phyloP scores from a whole-genome alignment of 1,284 basidiomycete genomes.

The Tylopilus sp. region DNA sequence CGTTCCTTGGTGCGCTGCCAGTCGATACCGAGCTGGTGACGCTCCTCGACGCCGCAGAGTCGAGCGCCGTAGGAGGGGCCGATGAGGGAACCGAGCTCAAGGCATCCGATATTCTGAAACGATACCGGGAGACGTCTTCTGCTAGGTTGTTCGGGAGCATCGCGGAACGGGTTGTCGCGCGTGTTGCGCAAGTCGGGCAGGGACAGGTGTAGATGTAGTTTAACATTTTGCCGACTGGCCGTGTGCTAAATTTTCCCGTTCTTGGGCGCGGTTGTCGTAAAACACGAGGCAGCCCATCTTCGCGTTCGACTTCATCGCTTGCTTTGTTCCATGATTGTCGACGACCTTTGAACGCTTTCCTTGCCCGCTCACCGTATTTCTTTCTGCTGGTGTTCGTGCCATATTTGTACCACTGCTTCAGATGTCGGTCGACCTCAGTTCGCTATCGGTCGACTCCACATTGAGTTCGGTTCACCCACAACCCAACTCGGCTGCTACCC shows the following conservation, averaged over 20 bases:
- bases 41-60: constrained; percentile 71
- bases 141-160: constrained; percentile 57
- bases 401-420: constrained; percentile 2
- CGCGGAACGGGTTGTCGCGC: constrained; percentile 37
- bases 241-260: background rate
- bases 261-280: constrained; percentile 25
- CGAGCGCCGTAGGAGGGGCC: constrained; percentile 15
- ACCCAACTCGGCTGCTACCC: constrained; percentile 12
- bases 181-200: constrained; percentile 4
- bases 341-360: constrained; percentile 28
- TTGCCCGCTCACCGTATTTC: constrained; percentile 9
- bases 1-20: constrained; percentile 86
- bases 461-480: constrained; percentile 9
- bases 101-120: constrained; percentile 46
- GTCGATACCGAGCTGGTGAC: constrained; percentile 91
- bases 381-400: no score
- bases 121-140: constrained; percentile 59
- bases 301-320: constrained; percentile 19
- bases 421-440: constrained; percentile 25
- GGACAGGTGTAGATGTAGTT: constrained; percentile 1
- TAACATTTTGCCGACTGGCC: no score
- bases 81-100: constrained; percentile 17
- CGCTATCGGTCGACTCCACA: constrained; percentile 16
- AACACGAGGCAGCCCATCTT: constrained; percentile 22
- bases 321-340: constrained; percentile 30